Conservation (phyloP, 2,329 filamentous ascomycete genomes). For the Neopestalotiopsis rosae region DNA sequence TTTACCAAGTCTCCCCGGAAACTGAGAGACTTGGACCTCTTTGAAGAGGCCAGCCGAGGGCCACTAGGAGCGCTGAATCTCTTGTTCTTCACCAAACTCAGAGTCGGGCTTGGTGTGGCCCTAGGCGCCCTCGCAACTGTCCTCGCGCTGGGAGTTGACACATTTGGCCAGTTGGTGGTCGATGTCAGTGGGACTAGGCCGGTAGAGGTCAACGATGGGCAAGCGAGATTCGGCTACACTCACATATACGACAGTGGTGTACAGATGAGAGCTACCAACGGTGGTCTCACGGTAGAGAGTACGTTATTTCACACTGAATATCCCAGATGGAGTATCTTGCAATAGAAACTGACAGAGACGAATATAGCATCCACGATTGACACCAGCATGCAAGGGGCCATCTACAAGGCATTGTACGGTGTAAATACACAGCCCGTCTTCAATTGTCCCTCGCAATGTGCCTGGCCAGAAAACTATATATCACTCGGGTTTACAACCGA, state of each 20-base stretch:
- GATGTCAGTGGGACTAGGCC: not conserved
- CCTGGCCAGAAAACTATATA: not conserved
- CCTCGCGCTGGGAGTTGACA: not conserved
- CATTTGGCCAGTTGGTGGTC: not conserved
- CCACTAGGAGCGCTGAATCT: conserved; percentile 17
- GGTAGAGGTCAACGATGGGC: not conserved
- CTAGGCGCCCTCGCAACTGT: not conserved
- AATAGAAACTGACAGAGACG: no score
- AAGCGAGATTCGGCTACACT: not conserved
- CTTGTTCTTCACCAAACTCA: conserved; percentile 16
- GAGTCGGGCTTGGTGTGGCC: not conserved
- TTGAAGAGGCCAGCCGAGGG: conserved; percentile 27
- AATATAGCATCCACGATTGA: not conserved
- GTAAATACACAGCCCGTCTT: not conserved
- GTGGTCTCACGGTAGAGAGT: no score
- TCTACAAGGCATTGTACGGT: not conserved
- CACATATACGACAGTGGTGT: not conserved
- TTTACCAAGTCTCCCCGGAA: conserved; percentile 17
- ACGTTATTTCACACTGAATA: no score
- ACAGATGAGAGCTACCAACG: no score
- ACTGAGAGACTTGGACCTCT: conserved; percentile 23
- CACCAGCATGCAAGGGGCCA: not conserved
- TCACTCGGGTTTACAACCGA: not conserved
- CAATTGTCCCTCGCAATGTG: not conserved
- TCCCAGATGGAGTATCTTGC: no score